Percentiles rank a stretch among this genome's conserved stretches.
These are phyloP conservation scores for Kodamaea nitidulidarum DNA, from an alignment of 805 yeast genomes.

Conservation along the genomic window DNA sequence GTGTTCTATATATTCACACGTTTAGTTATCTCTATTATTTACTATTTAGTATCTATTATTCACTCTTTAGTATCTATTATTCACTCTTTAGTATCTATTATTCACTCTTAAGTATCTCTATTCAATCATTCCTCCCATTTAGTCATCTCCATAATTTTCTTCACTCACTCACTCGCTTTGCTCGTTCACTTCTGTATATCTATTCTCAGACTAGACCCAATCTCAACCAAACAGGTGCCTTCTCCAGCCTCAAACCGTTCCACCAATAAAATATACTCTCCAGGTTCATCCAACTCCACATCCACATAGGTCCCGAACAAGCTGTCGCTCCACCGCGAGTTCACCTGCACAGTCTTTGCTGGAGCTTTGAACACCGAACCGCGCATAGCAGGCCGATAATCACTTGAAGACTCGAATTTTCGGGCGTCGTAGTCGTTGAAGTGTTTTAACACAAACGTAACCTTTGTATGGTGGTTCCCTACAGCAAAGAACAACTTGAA, in stretches of 20 bases:
- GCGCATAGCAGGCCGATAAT: slow-evolving; percentile 45
- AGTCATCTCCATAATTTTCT: too few species aligned
- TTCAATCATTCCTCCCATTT: too few species aligned
- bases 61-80: too few species aligned
- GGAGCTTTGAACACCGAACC: slow-evolving; percentile 39
- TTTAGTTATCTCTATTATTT: too few species aligned
- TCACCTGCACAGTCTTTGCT: slow-evolving; percentile 29
- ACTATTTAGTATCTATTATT: too few species aligned
- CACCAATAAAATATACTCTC: slow-evolving; percentile 36
- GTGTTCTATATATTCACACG: too few species aligned
- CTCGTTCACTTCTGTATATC: neutral
- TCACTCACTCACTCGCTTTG: neutral
- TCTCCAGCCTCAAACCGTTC: slow-evolving; percentile 48
- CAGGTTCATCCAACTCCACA: slow-evolving; percentile 21
- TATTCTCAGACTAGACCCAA: slow-evolving; percentile 28
- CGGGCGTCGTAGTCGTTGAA: slow-evolving; percentile 10
- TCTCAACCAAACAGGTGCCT: slow-evolving; percentile 35
- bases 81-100: too few species aligned
- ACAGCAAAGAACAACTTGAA: slow-evolving; percentile 28
- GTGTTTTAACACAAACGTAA: slow-evolving; percentile 26
- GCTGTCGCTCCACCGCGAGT: slow-evolving; percentile 38
- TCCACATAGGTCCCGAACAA: slow-evolving; percentile 44
- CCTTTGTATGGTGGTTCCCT: slow-evolving; percentile 16
- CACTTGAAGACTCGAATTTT: slow-evolving; percentile 11
- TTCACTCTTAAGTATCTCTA: too few species aligned